Percentiles rank a stretch among this genome's conserved stretches.
These are phyloP conservation scores for Amanita brunnescens DNA, from an alignment of 768 basidiomycete species.

Conservation along the genomic window DNA sequence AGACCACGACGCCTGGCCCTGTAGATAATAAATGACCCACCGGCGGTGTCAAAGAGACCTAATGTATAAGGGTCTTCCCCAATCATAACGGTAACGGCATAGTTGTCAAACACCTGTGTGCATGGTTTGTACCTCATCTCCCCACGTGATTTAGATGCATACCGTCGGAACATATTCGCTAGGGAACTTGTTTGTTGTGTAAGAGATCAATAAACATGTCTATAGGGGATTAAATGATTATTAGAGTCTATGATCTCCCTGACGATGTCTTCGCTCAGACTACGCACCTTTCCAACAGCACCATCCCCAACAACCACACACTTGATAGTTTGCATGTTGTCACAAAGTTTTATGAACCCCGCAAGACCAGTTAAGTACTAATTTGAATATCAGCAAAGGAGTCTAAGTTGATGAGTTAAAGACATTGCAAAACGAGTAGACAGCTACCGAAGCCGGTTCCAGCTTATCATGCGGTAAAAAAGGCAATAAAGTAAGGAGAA, in stretches of 20 bases:
- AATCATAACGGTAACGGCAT: conserved; percentile 99
- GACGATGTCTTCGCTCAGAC: neutral
- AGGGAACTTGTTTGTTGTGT: conserved; percentile 97
- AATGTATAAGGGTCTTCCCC: conserved; percentile 98
- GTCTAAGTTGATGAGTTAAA: neutral
- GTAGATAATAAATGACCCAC: conserved; percentile 37
- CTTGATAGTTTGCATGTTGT: conserved; percentile 91
- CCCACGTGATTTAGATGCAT: conserved; percentile 28
- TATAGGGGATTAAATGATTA: conserved; percentile 19
- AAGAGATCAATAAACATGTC: conserved; percentile 96
- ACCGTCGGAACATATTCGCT: conserved; percentile 99
- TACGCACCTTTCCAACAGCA: conserved; percentile 91
- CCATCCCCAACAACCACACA: conserved; percentile 97
- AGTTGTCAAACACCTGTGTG: conserved; percentile 90
- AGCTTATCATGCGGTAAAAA: neutral
- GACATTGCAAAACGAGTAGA: neutral
- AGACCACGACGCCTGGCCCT: neutral
- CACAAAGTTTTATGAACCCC: conserved; percentile 13
- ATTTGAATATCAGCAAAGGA: conserved; percentile 12
- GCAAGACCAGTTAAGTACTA: conserved; percentile 8
- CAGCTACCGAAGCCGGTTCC: neutral
- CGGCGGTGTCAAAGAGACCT: conserved; percentile 97
- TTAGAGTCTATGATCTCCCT: neutral
- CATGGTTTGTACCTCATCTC: conserved; percentile 6
- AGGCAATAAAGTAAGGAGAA: neutral